A percentile compares a stretch with the other conserved stretches of the same genome.
These are phyloP conservation scores for Aulographum hederae DNA, from an alignment of 2,329 filamentous ascomycete species.

Conservation along the genomic window DNA sequence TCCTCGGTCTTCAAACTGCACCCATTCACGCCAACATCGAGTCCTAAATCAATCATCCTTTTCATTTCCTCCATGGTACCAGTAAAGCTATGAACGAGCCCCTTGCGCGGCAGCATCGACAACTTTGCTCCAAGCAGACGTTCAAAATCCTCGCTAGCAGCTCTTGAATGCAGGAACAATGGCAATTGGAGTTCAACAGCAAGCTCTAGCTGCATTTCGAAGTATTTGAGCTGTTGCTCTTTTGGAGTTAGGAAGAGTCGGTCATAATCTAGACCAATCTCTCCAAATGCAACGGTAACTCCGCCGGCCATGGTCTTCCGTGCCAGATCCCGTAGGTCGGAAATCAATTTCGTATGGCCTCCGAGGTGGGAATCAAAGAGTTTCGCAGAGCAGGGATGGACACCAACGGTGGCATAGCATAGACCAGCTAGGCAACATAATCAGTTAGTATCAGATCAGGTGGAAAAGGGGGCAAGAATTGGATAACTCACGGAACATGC, in stretches of 20 bases:
- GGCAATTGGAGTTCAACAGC: slow-evolving; percentile 63
- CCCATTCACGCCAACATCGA: slow-evolving; percentile 90
- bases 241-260: slow-evolving; percentile 66
- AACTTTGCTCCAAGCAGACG: slow-evolving; percentile 45
- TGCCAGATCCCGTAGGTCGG: slow-evolving; percentile 46
- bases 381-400: slow-evolving; percentile 78
- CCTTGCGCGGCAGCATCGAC: slow-evolving; percentile 50
- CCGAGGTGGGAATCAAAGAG: slow-evolving; percentile 51
- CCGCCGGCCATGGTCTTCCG: slow-evolving; percentile 35
- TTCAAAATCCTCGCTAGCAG: slow-evolving; percentile 74
- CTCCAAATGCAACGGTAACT: slow-evolving; percentile 67
- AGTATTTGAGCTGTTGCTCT: slow-evolving; percentile 67
- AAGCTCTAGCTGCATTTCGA: slow-evolving; percentile 64
- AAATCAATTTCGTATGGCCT: slow-evolving; percentile 34
- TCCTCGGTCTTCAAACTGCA: slow-evolving; percentile 91
- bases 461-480: neutral
- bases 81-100: slow-evolving; percentile 89
- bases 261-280: slow-evolving; percentile 95
- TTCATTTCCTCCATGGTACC: slow-evolving; percentile 74
- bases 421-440: slow-evolving; percentile 41
- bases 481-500: slow-evolving; percentile 49
- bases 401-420: slow-evolving; percentile 80
- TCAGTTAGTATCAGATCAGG: neutral
- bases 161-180: slow-evolving; percentile 81
- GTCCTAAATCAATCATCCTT: slow-evolving; percentile 58